Percentiles rank a stretch among this genome's conserved stretches.
Evolutionary conservation across 257 asterid species (phyloP).

Genomic region (Jaltomata sinuosa): DNA sequence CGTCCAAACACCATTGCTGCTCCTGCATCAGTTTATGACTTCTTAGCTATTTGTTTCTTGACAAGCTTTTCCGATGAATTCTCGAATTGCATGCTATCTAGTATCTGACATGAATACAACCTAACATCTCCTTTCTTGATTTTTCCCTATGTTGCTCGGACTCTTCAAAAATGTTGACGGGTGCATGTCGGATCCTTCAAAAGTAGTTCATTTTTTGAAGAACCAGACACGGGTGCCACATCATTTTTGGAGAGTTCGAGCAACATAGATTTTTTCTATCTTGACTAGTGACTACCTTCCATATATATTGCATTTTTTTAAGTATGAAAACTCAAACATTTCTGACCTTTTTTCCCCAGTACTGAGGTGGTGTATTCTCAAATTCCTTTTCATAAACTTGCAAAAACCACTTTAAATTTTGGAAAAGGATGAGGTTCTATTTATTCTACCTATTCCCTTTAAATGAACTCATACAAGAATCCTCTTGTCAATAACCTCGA

Average conservation of each 20-base stretch:
- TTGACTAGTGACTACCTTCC: background rate
- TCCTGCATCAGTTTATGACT: background rate
- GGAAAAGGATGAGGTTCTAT: background rate
- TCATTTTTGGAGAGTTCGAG: background rate
- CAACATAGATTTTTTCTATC: background rate
- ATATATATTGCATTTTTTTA: background rate
- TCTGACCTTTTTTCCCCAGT: background rate
- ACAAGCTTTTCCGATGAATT: background rate
- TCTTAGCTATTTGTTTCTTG: background rate
- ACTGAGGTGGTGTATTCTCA: background rate
- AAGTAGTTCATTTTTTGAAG: background rate
- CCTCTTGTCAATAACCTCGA: background rate
- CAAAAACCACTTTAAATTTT: background rate
- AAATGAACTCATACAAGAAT: background rate
- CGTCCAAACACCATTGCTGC: background rate
- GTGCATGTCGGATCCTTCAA: background rate
- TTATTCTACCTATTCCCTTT: background rate
- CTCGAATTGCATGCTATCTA: background rate
- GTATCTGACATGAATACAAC: background rate
- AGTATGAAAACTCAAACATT: background rate
- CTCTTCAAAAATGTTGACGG: too few relatives aligned
- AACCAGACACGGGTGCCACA: background rate
- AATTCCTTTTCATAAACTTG: background rate
- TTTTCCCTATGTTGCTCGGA: background rate
- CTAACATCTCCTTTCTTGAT: background rate